A percentile compares a stretch with the other conserved stretches of the same genome.
These are phyloP conservation scores for Croton setiger DNA, from an alignment of 441 rosid species.

Conservation along the genomic window DNA sequence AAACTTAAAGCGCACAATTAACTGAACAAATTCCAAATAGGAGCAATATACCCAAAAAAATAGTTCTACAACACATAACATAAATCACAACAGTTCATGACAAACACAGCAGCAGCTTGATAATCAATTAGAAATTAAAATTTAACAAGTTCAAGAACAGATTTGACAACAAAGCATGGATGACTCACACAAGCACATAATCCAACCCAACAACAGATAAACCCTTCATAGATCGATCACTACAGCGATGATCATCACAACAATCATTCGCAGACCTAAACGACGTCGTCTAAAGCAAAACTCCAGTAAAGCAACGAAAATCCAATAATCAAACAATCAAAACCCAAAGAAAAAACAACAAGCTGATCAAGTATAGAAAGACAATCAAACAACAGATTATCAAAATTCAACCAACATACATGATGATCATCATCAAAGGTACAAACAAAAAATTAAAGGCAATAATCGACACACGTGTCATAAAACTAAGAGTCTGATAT, in stretches of 20 bases:
- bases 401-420: background rate
- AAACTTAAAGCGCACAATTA: too few relatives aligned
- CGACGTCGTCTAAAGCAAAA: background rate
- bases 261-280: too few relatives aligned
- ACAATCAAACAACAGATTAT: constrained; percentile 5
- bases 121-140: background rate
- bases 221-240: too few relatives aligned
- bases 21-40: too few relatives aligned
- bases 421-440: background rate
- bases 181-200: too few relatives aligned
- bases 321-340: constrained; percentile 20
- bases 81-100: background rate
- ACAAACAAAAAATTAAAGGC: background rate
- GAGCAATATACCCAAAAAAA: background rate
- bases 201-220: too few relatives aligned
- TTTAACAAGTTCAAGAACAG: too few relatives aligned
- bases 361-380: background rate
- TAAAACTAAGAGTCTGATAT: background rate
- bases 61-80: too few relatives aligned
- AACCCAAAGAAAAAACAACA: constrained; percentile 3
- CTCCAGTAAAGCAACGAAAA: constrained; percentile 19
- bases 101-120: background rate
- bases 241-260: too few relatives aligned
- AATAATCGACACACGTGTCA: background rate
- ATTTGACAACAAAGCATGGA: too few relatives aligned